Evolutionary conservation across 2,329 filamentous ascomycete genomes (phyloP).

Genomic region (Penicillium sp.): DNA sequence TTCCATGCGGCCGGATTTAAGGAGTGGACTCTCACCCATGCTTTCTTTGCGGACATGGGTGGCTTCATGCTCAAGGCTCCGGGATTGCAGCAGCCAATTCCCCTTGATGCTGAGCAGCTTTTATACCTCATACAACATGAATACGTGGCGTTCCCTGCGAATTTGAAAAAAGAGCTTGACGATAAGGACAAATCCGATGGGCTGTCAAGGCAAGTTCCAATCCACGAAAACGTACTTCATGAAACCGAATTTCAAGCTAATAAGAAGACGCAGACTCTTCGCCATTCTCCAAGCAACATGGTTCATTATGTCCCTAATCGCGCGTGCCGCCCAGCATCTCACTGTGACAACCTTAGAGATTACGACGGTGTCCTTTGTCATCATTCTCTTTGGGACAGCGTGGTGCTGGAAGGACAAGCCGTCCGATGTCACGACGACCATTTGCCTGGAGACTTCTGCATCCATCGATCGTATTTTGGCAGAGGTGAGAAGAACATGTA

Average conservation of each 20-base stretch:
- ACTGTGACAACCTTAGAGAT: constrained; percentile 26
- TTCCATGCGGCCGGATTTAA: constrained; percentile 18
- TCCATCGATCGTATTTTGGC: too few species aligned
- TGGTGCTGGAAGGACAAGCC: constrained; percentile 1
- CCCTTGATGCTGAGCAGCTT: constrained; percentile 34
- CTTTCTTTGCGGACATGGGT: constrained; percentile 42
- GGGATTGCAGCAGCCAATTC: constrained; percentile 28
- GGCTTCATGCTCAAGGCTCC: constrained; percentile 32
- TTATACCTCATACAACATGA: constrained; percentile 22
- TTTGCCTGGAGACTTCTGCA: too few species aligned
- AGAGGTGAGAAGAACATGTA: too few species aligned
- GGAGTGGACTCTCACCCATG: constrained; percentile 39
- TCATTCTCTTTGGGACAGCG: constrained; percentile 23
- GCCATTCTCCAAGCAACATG: constrained; percentile 19
- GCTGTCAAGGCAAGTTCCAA: not conserved
- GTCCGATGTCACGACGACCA: constrained; percentile 1
- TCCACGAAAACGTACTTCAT: not conserved
- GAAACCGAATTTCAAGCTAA: too few species aligned
- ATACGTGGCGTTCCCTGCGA: constrained; percentile 19
- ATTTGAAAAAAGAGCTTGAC: constrained; percentile 13
- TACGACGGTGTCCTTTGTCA: constrained; percentile 24
- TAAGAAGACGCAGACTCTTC: constrained; percentile 6
- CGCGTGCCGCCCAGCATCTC: constrained; percentile 16
- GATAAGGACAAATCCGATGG: constrained; percentile 16
- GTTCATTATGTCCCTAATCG: constrained; percentile 18